A percentile compares a stretch with the other conserved stretches of the same genome.
These are phyloP conservation scores for Eucalyptus tenuipes DNA, from an alignment of 345 rosid genomes.

Conservation along the genomic window DNA sequence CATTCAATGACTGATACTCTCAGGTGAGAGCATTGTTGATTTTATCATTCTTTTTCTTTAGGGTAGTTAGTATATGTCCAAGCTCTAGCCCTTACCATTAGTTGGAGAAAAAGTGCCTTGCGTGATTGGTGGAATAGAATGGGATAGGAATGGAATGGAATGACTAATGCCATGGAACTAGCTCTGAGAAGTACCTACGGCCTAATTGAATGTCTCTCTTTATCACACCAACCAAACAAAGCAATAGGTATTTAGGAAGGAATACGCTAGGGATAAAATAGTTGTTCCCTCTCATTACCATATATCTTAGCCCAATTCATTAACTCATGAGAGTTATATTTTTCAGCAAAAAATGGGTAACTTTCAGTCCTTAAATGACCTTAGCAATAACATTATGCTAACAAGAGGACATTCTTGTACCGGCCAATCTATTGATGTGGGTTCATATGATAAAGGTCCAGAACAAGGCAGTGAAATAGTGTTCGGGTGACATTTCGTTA, in stretches of 20 bases:
- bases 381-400: not conserved
- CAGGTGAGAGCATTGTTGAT: constrained; percentile 29
- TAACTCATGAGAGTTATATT: not conserved
- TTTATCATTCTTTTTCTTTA: not conserved
- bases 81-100: not conserved
- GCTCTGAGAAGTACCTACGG: not conserved
- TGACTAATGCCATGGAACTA: not conserved
- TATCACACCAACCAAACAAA: not conserved
- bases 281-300: not conserved
- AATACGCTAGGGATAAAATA: not conserved
- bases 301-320: not conserved
- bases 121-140: not conserved
- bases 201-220: not conserved
- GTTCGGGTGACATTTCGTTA: not conserved
- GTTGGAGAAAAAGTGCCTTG: not conserved
- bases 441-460: not conserved
- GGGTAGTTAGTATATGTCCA: not conserved
- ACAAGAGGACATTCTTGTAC: not conserved
- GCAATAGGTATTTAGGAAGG: not conserved
- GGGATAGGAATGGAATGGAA: not conserved
- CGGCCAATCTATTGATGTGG: not conserved
- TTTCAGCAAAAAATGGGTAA: not conserved
- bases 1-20: constrained; percentile 74
- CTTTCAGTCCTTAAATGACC: not conserved
- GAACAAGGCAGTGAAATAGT: not conserved